These are phyloP conservation scores for Terana coerulea DNA, from an alignment of 768 basidiomycete genomes.

Conservation along the genomic window DNA sequence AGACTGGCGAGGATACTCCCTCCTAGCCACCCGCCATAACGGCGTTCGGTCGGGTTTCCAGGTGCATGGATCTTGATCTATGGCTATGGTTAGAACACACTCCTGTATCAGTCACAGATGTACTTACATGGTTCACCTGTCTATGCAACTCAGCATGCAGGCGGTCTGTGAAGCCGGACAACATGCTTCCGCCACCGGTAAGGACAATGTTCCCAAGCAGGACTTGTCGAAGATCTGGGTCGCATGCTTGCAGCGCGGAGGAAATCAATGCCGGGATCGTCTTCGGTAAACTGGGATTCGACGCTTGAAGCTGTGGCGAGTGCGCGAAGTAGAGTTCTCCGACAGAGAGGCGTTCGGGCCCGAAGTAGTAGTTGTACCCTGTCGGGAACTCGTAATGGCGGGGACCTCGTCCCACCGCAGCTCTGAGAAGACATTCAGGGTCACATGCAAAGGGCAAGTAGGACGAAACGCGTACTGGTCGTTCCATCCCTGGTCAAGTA, in stretches of 20 bases:
- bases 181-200: constrained; percentile 89
- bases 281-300: constrained; percentile 69
- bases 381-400: constrained; percentile 94
- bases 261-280: constrained; percentile 73
- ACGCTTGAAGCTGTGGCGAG: constrained; percentile 38
- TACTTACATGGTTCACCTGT: constrained; percentile 74
- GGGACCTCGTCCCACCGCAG: constrained; percentile 49
- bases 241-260: constrained; percentile 78
- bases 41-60: constrained; percentile 84
- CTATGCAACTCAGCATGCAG: constrained; percentile 71
- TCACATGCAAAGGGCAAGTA: not conserved
- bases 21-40: constrained; percentile 93
- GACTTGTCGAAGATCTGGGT: constrained; percentile 87
- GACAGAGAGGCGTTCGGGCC: constrained; percentile 72
- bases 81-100: not conserved
- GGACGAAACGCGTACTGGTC: constrained; percentile 58
- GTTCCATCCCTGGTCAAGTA: constrained; percentile 86
- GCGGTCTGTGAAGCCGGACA: constrained; percentile 83
- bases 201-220: constrained; percentile 92
- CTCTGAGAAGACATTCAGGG: constrained; percentile 34
- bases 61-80: constrained; percentile 92
- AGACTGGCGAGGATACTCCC: constrained; percentile 92
- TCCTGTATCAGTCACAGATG: not conserved
- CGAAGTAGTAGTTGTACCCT: constrained; percentile 84
- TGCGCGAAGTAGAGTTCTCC: constrained; percentile 91